Evolutionary conservation across 768 basidiomycete genomes (phyloP), one percentile per base, ranked within the genome.

Genomic region (Naganishia randhawae): DNA sequence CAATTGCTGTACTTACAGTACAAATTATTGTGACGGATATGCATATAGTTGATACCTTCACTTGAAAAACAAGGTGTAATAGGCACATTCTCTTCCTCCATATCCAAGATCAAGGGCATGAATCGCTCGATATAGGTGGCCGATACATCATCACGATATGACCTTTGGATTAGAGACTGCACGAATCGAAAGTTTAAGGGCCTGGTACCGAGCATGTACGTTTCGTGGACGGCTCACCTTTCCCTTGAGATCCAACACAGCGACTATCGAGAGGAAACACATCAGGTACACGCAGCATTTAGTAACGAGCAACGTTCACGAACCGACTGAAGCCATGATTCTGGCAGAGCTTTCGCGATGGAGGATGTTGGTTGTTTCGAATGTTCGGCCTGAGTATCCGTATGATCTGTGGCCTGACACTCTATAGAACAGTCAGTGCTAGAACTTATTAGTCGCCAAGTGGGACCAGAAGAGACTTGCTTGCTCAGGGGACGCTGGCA

Each of bases 41-140:
- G 93, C 88, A 97, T 90, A 82, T 94, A 99, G 81, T 98, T 98
- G 82, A 98, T 83, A 16, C 95, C 95, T 75, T 93, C 90, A 71
- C 86, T 88, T 3, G 94, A 90, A 83, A 99, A 91, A 81, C 95
- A 98, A 0, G 96, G 96, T 7, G 92, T 93, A 31, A 97, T 89
- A 74, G 92, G 92, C 73, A 92, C 89, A 39, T 91, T 92, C 68
- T 99, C 96, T 82, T 99, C 95, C 80, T 99, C 95, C 77, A 96
- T 88, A 32, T 99, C 95, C 39, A 97, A 86, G 29, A 97, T 82
- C 32, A 96, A 85, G 0, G 95, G 95, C 39, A 98, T 84, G 79
- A 99, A 98, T 52, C 90, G 86, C 77, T 98, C 96, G 72, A 99
- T 87, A 69, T 89, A 89, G 1, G 92, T 87, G 0, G 90, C 75